A percentile compares a stretch with the other conserved stretches of the same genome.
phyloP scores from a whole-genome alignment of 129 eudicot species.

The Dittrichia graveolens region DNA sequence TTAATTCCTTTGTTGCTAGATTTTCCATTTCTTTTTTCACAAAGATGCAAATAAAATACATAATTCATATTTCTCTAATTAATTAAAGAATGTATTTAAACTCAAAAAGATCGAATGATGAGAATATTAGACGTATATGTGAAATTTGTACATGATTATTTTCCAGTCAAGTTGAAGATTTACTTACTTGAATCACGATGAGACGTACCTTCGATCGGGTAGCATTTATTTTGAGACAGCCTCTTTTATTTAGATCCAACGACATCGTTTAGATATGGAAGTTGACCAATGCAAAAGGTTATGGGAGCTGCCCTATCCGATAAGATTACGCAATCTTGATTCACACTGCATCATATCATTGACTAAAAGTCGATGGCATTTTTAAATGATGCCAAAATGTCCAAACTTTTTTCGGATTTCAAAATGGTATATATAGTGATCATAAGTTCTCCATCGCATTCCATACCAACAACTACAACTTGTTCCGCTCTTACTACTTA shows the following conservation, averaged over 20 bases:
- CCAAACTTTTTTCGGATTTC: slow-evolving; percentile 5
- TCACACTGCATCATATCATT: slow-evolving; percentile 12
- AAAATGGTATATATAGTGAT: slow-evolving; percentile 25
- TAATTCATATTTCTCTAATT: no score
- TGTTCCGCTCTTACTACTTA: background rate
- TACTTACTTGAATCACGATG: background rate
- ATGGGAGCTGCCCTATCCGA: slow-evolving; percentile 36
- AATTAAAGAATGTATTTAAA: no score
- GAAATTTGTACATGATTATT: no score
- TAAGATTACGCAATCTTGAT: slow-evolving; percentile 41
- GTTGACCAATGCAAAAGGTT: slow-evolving; percentile 25
- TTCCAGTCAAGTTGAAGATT: no score
- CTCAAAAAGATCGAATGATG: no score
- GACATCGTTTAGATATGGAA: slow-evolving; percentile 16
- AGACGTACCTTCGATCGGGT: background rate
- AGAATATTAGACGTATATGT: no score
- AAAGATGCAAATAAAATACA: no score
- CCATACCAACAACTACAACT: slow-evolving; percentile 29
- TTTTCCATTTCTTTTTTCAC: no score
- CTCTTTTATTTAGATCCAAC: slow-evolving; percentile 27
- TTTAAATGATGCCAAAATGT: slow-evolving; percentile 7
- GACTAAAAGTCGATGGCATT: slow-evolving; percentile 30
- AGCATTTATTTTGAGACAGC: slow-evolving; percentile 5
- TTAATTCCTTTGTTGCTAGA: no score
- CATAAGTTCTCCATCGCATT: slow-evolving; percentile 21